Percentiles rank a stretch among this genome's conserved stretches.
These are phyloP conservation scores for Pleurotus cornucopiae DNA, from an alignment of 768 basidiomycete species.

Conservation along the genomic window DNA sequence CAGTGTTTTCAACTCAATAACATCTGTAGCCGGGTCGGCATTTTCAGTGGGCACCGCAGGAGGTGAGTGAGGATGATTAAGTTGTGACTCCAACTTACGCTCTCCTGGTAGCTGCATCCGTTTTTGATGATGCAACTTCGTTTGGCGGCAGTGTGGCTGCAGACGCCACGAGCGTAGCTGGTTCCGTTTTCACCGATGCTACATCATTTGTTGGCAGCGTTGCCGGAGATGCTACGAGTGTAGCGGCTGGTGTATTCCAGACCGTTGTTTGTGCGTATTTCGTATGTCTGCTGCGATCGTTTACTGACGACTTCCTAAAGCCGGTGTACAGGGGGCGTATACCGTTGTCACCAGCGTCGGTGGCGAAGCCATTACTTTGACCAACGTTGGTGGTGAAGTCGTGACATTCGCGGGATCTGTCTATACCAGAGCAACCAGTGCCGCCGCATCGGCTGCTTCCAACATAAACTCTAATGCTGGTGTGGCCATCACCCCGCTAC, in stretches of 20 bases:
- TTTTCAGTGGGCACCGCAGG: slow-evolving; percentile 27
- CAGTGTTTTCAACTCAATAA: slow-evolving; percentile 33
- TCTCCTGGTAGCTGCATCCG: slow-evolving; percentile 13
- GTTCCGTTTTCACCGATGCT: slow-evolving; percentile 16
- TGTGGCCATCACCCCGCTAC: slow-evolving; percentile 15
- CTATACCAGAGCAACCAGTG: slow-evolving; percentile 45
- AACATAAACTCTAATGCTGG: slow-evolving; percentile 22
- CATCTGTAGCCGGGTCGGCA: slow-evolving; percentile 32
- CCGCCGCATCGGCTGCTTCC: slow-evolving; percentile 25
- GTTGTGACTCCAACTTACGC: neutral
- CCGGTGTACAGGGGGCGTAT: slow-evolving; percentile 44
- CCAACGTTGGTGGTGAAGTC: slow-evolving; percentile 50
- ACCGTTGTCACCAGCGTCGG: slow-evolving; percentile 59
- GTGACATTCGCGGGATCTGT: slow-evolving; percentile 51
- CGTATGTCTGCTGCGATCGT: slow-evolving; percentile 11
- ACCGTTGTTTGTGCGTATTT: slow-evolving; percentile 35
- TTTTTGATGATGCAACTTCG: slow-evolving; percentile 22
- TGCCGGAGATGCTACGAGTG: slow-evolving; percentile 25
- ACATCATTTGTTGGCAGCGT: slow-evolving; percentile 24
- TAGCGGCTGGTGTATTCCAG: slow-evolving; percentile 27
- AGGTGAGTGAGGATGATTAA: slow-evolving; percentile 1
- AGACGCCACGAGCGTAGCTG: slow-evolving; percentile 12
- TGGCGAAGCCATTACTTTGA: slow-evolving; percentile 26
- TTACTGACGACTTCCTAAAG: slow-evolving; percentile 29
- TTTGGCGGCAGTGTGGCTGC: slow-evolving; percentile 15